These are phyloP conservation scores for Ascochyta lentis DNA, from an alignment of 2,329 filamentous ascomycete genomes.

Conservation along the genomic window DNA sequence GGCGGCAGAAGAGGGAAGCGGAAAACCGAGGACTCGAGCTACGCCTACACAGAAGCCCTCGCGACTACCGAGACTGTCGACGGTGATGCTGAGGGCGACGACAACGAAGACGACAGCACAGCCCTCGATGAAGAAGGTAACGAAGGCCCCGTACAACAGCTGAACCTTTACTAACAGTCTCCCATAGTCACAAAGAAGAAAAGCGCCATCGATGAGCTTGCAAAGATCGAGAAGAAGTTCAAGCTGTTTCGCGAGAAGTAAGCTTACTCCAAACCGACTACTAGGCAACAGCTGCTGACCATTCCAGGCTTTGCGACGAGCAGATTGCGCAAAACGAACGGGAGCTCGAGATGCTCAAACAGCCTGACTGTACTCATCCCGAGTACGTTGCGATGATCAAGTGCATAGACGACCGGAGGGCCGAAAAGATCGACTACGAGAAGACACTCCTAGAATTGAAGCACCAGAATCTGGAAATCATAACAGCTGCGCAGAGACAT, in stretches of 20 bases:
- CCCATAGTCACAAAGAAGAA: conserved; percentile 75
- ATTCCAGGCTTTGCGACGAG: conserved; percentile 80
- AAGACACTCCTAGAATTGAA: conserved; percentile 76
- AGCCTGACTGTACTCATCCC: conserved; percentile 74
- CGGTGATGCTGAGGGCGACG: conserved; percentile 56
- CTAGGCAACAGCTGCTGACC: conserved; percentile 28
- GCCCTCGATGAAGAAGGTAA: conserved; percentile 49
- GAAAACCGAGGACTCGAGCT: conserved; percentile 53
- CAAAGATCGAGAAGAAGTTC: conserved; percentile 87
- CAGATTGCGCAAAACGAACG: conserved; percentile 79
- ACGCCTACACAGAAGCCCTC: conserved; percentile 51
- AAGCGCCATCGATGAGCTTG: conserved; percentile 78
- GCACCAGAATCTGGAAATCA: conserved; percentile 70
- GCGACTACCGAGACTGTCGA: conserved; percentile 70
- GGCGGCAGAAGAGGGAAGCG: conserved; percentile 58
- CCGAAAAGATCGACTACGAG: conserved; percentile 80
- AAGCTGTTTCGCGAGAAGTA: conserved; percentile 81
- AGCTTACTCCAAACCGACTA: conserved; percentile 25
- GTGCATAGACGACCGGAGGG: conserved; percentile 80
- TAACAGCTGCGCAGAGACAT: conserved; percentile 79
- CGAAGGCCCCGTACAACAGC: conserved; percentile 4
- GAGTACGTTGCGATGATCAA: conserved; percentile 91
- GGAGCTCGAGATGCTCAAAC: conserved; percentile 66
- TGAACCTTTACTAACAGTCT: not conserved
- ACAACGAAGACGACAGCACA: conserved; percentile 50